Base-by-base conservation (phyloP, 2,329 filamentous ascomycete genomes). In the Claviceps pusilla region DNA sequence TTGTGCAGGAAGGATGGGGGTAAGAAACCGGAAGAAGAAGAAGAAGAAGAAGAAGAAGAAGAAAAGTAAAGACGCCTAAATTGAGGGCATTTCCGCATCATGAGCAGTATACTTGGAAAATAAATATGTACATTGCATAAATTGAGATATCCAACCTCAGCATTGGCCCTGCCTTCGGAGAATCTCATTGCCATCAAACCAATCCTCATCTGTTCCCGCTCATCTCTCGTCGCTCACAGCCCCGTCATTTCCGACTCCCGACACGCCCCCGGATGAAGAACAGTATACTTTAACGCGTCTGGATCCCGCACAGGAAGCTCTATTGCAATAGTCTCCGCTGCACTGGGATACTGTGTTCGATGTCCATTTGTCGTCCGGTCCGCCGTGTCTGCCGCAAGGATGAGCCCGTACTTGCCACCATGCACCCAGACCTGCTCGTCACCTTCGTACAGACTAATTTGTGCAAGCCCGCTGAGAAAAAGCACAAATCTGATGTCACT, bases 311-410 rank as follows among this genome's bases (percentile, higher is more conserved):
- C 54, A 0, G 54, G 57, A 33, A 59, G 47, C 56, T 66, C 56
- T 43, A 73, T 39, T 1, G 62, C 57, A 9, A 69, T 58, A 7
- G 72, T 74, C 43, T 64, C 61, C 35, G 69, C 64, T 19, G 59
- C 56, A 4, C 69, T 64, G 1, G 71, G 71, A 56, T 73, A 76
- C 37, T 57, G 56, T 2, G 73, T 72, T 3, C 62, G 55, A 46
- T 76, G 73, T 0, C 73, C 73, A 37, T 64, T 55, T 2, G 50
- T 57, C 53, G 70, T 72, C 3, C 70, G 66, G 48, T 69, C 68
- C 3, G 59, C 59, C 4, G 69, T 74, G 56, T 76, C 73, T 4
- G 69, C 65, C 0, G 69, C 72, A 10, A 73, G 64, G 39, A 75
- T 65, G 5, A 69, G 62, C 0, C 72, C 71, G 39, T 71, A 63